Base-by-base conservation (phyloP, 2,329 filamentous ascomycete genomes). In the Aspergillus sp. region DNA sequence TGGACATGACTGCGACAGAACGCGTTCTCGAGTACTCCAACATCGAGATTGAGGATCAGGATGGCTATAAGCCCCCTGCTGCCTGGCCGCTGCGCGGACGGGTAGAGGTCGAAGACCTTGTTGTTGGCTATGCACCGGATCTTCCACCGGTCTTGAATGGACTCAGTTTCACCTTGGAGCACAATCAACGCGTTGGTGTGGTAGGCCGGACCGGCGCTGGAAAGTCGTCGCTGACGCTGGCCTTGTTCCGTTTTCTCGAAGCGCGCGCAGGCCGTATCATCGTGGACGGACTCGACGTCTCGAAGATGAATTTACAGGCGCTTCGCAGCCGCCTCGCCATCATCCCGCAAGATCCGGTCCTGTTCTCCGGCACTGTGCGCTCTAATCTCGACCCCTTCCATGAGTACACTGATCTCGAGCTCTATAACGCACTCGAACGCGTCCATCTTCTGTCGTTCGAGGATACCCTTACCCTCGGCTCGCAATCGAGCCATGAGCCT, bases 1-100 rank as follows among this genome's bases (percentile, higher is more conserved):
- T 91, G 7, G 84, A 89, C 63, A 91, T 92, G 87, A 91, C 91
- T 62, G 83, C 88, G 0, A 85, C 86, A 0, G 89, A 93, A 71
- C 79, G 89, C 25, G 83, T 93, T 21, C 76, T 90, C 4, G 89
- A 92, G 66, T 93, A 92, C 67, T 81, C 84, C 0, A 81, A 85
- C 45, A 77, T 91, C 7, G 74, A 81, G 29, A 90, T 82, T 0
- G 88, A 91, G 66, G 78, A 82, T 17, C 81, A 86, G 34, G 82
- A 77, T 7, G 88, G 86, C 11, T 67, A 72, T 17, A 76, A 79
- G 19, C 83, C 86, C 0, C 85, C 88, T 0, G 86, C 87, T 1
- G 82, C 84, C 1, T 94, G 90, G 90, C 89, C 90, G 0, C 83
- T 82, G 0, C 81, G 87, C 56, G 89, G 89, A 4, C 78, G 79